These are phyloP conservation scores for Bacterosira constricta DNA, from an alignment of 108 stramenopile genomes.

Conservation along the genomic window DNA sequence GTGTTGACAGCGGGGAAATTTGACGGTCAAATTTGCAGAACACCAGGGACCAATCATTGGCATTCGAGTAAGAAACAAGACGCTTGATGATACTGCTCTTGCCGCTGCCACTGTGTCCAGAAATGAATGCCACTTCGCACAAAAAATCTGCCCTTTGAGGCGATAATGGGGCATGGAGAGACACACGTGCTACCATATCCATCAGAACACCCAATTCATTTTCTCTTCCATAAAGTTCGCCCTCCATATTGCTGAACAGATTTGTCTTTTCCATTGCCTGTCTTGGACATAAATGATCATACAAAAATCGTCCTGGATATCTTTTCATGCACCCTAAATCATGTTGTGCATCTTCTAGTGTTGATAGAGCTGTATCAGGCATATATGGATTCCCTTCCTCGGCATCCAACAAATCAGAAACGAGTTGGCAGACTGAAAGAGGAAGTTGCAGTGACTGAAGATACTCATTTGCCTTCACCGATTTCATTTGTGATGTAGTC, in stretches of 20 bases:
- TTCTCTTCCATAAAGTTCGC: slow-evolving; percentile 5
- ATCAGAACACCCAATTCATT: neutral
- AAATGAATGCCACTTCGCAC: neutral
- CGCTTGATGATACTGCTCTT: neutral
- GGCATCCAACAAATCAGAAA: neutral
- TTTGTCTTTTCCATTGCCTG: neutral
- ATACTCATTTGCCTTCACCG: neutral
- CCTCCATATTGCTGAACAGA: neutral
- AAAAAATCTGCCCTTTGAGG: neutral
- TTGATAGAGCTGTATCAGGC: neutral
- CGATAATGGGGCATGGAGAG: neutral
- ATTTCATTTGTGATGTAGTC: neutral
- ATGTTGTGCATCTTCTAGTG: neutral
- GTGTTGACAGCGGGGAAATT: neutral
- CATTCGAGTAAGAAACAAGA: neutral
- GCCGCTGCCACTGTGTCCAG: slow-evolving; percentile 3
- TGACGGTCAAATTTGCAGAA: slow-evolving; percentile 8
- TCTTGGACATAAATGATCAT: neutral
- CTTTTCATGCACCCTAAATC: slow-evolving; percentile 5
- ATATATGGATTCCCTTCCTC: neutral
- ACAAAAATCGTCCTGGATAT: neutral
- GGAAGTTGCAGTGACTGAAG: neutral
- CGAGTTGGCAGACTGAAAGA: neutral
- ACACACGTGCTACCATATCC: neutral
- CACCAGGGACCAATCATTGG: slow-evolving; percentile 7